These are phyloP conservation scores for Fragaria ananassa DNA, from an alignment of 306 rosid species.

Conservation along the genomic window DNA sequence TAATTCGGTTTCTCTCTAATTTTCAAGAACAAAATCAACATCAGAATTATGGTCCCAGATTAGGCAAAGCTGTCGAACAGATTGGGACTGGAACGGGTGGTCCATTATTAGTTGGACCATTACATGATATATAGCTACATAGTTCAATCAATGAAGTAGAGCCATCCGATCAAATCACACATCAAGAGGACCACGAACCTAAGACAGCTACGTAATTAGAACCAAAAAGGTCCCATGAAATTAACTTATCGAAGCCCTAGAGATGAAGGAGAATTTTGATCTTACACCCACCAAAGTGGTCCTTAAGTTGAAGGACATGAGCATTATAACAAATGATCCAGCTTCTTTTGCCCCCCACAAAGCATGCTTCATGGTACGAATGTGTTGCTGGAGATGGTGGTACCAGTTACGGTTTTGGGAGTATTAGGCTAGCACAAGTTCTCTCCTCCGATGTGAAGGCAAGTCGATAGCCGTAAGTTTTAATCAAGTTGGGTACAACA, in stretches of 20 bases:
- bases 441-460: background rate
- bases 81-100: constrained; percentile 30
- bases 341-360: constrained; percentile 4
- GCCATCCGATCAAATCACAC: constrained; percentile 30
- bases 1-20: background rate
- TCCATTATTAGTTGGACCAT: constrained; percentile 47
- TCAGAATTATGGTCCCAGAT: background rate
- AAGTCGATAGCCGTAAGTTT: background rate
- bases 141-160: constrained; percentile 44
- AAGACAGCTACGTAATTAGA: constrained; percentile 21
- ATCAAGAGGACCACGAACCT: constrained; percentile 23
- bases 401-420: background rate
- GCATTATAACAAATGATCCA: constrained; percentile 42
- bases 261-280: constrained; percentile 34
- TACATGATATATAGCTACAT: background rate
- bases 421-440: background rate
- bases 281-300: constrained; percentile 33
- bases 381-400: background rate
- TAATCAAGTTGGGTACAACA: background rate
- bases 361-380: constrained; percentile 1
- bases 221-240: constrained; percentile 32
- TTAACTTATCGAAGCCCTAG: constrained; percentile 33
- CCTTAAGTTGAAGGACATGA: constrained; percentile 23
- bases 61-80: background rate
- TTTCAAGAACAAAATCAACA: background rate